Conservation (phyloP, 225 moss, liverwort and hornwort species). For the Bryoerythrophyllum caledonicum region DNA sequence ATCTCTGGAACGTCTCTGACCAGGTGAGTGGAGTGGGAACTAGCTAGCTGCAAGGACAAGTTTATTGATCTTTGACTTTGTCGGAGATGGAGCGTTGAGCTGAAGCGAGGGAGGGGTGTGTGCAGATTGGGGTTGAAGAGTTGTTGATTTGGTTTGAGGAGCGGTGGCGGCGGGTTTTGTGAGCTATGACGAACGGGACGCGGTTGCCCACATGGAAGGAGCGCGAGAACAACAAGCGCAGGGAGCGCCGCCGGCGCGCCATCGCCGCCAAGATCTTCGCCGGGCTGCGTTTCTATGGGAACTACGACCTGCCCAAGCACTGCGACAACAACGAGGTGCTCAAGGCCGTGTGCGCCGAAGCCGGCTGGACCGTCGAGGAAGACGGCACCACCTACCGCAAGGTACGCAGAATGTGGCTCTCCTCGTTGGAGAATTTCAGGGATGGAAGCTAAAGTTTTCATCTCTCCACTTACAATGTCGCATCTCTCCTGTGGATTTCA, state of each 20-base stretch:
- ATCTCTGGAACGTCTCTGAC: too few species aligned
- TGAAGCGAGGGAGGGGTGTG: not conserved
- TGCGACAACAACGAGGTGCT: slow-evolving; percentile 95
- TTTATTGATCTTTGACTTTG: too few species aligned
- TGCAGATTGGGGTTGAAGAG: slow-evolving; percentile 2
- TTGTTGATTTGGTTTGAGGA: too few species aligned
- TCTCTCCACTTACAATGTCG: too few species aligned
- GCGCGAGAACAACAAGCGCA: slow-evolving; percentile 87
- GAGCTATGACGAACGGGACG: slow-evolving; percentile 49
- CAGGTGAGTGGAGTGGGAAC: too few species aligned
- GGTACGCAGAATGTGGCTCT: too few species aligned
- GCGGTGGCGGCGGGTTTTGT: too few species aligned
- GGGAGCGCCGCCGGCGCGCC: slow-evolving; percentile 82
- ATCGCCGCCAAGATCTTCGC: slow-evolving; percentile 93
- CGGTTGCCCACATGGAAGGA: slow-evolving; percentile 82
- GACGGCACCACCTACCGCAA: slow-evolving; percentile 88
- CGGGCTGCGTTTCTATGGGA: slow-evolving; percentile 76
- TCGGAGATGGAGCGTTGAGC: too few species aligned
- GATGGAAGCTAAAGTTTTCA: too few species aligned
- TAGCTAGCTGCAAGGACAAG: too few species aligned
- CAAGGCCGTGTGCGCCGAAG: slow-evolving; percentile 89
- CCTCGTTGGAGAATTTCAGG: too few species aligned
- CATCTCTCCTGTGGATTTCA: slow-evolving; percentile 34
- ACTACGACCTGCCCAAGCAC: slow-evolving; percentile 90
- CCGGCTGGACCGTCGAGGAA: slow-evolving; percentile 92